Percentiles rank a stretch among this genome's conserved stretches.
Evolutionary conservation across 2,329 filamentous ascomycete genomes (phyloP).

Genomic region (Fusarium torreyae): DNA sequence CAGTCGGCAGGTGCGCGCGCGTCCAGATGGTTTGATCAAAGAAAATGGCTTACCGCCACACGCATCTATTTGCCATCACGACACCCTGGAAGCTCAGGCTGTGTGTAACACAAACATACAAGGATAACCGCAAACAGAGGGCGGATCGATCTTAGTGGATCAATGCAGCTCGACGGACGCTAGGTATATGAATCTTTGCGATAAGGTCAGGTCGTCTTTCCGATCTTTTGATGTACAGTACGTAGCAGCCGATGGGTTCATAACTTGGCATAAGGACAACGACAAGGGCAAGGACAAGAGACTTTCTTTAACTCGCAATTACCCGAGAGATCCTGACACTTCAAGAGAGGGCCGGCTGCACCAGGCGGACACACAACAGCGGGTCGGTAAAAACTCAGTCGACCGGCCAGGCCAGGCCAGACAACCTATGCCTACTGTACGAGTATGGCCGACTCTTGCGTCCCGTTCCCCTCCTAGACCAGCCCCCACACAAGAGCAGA

Average conservation of each 20-base stretch:
- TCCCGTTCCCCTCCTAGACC: conserved; percentile 20
- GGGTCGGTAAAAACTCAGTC: conserved; percentile 17
- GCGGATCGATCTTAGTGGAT: conserved; percentile 47
- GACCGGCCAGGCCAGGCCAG: background rate
- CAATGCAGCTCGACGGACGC: conserved; percentile 30
- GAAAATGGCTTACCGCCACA: conserved; percentile 16
- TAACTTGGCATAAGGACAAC: conserved; percentile 16
- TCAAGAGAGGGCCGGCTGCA: conserved; percentile 9
- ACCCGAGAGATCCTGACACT: background rate
- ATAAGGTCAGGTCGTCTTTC: conserved; percentile 36
- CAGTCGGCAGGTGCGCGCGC: background rate
- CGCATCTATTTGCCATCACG: conserved; percentile 31
- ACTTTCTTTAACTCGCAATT: background rate
- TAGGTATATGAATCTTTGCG: conserved; percentile 35
- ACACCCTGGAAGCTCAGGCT: conserved; percentile 33
- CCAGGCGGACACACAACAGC: conserved; percentile 10
- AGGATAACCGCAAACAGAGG: conserved; percentile 42
- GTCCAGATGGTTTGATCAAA: conserved; percentile 4
- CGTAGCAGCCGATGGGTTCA: conserved; percentile 10
- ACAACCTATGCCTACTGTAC: conserved; percentile 5
- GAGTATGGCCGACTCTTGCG: conserved; percentile 22
- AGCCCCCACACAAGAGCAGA: conserved; percentile 34
- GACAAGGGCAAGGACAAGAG: background rate
- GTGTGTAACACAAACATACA: conserved; percentile 45
- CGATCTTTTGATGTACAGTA: conserved; percentile 20